Percentiles rank a stretch among this genome's conserved stretches.
Evolutionary conservation across 192 early-diverging fungal genomes (phyloP).

Genomic region (Coemansia sp.): DNA sequence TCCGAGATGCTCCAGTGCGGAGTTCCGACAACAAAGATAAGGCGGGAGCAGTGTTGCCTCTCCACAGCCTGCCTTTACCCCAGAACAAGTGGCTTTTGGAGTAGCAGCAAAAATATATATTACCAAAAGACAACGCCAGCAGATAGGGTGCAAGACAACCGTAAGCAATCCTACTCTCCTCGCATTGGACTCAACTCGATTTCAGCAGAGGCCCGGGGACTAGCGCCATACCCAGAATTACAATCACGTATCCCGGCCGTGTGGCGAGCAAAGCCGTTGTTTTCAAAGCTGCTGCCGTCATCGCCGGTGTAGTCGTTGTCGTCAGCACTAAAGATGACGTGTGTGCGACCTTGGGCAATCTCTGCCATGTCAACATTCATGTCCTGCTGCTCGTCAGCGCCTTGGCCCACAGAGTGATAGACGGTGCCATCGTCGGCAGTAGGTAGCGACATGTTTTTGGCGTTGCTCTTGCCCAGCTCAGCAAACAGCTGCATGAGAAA

Average conservation of each 20-base stretch:
- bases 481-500: constrained; percentile 55
- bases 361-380: background rate
- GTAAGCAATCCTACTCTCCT: background rate
- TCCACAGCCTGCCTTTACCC: background rate
- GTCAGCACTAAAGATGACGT: constrained; percentile 38
- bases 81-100: background rate
- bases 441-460: constrained; percentile 31
- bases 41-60: background rate
- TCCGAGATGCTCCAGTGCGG: background rate
- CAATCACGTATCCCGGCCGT: background rate
- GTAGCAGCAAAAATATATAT: background rate
- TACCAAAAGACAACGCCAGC: background rate
- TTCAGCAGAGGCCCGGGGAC: constrained; percentile 30
- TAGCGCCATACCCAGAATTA: background rate
- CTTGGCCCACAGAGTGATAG: constrained; percentile 34
- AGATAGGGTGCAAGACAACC: background rate
- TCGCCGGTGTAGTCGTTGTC: constrained; percentile 17
- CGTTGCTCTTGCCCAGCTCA: constrained; percentile 21
- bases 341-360: background rate
- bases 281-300: background rate
- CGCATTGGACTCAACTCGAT: constrained; percentile 37
- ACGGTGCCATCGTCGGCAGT: constrained; percentile 25
- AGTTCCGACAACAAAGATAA: background rate
- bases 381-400: background rate
- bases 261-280: background rate